Evolutionary conservation across 2,329 filamentous ascomycete species (phyloP), one percentile per base, ranked within the genome.

Genomic region (Diaporthe ampelina): DNA sequence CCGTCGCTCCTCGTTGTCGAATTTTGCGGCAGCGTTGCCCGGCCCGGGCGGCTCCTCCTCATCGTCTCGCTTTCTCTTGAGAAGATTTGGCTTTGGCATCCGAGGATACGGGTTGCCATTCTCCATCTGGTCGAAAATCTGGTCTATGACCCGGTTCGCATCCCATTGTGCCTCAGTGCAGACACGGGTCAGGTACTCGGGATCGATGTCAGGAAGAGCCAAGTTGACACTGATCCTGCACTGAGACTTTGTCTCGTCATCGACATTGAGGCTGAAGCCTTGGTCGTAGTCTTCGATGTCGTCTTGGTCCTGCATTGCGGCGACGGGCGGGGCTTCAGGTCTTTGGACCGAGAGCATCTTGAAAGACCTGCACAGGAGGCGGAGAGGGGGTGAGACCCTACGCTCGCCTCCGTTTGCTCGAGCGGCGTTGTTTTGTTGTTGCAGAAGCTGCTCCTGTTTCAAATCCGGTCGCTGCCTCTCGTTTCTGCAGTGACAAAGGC

Each of bases 151-250:
- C 0, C 72, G 72, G 5, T 82, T 78, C 3, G 81, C 21, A 52
- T 82, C 69, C 74, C 83, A 82, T 2, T 37, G 52, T 8, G 83
- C 71, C 40, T 80, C 74, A 0, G 70, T 43, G 3, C 79, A 79
- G 6, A 84, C 72, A 6, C 74, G 59, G 8, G 78, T 73, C 17
- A 88, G 79, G 71, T 84, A 85, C 0, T 82, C 74, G 0, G 78
- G 81, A 73, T 85, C 87, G 2, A 89, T 86, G 54, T 88, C 84
- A 0, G 86, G 85, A 73, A 89, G 88, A 11, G 88, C 63, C 6
- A 73, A 59, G 11, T 82, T 76, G 19, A 85, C 78, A 4, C 76
- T 72, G 21, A 79, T 75, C 40, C 78, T 79, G 76, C 82, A 85
- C n/a, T 68, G 24, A 29, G 72, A 63, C 59, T 72, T 69, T 15